phyloP scores from a whole-genome alignment of 163 green algal genomes.

The Scenedesmus sp. region DNA sequence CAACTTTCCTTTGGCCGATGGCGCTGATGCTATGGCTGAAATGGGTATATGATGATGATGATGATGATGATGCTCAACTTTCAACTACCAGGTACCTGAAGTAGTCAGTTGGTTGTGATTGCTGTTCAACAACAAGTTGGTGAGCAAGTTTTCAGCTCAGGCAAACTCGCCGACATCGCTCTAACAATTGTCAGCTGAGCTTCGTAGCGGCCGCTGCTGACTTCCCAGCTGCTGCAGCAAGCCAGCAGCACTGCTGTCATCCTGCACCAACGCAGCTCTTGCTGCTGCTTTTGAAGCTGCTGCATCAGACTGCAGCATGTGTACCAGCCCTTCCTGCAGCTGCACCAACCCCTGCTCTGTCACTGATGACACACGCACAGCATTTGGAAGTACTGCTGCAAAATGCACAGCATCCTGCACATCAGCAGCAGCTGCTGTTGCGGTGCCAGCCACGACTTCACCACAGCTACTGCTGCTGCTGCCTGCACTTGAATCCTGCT shows the following conservation, averaged over 20 bases:
- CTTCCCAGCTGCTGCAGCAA: neutral
- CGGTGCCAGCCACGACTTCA: neutral
- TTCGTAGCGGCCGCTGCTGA: neutral
- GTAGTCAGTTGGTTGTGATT: too few relatives aligned
- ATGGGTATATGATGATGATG: too few relatives aligned
- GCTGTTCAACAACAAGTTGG: too few relatives aligned
- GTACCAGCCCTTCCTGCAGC: slow-evolving; percentile 77
- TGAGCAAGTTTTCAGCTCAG: too few relatives aligned
- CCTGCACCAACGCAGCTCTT: neutral
- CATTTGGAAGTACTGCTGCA: slow-evolving; percentile 64
- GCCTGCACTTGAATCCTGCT: neutral
- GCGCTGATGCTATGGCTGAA: too few relatives aligned
- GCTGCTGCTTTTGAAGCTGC: slow-evolving; percentile 21
- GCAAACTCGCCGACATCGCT: too few relatives aligned
- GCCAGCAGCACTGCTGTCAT: neutral
- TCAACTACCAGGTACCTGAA: too few relatives aligned
- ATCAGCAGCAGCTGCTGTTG: neutral
- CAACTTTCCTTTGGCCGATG: too few relatives aligned
- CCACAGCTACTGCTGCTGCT: slow-evolving; percentile 20
- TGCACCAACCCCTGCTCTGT: slow-evolving; percentile 77
- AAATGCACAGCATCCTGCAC: slow-evolving; percentile 59
- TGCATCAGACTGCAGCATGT: slow-evolving; percentile 57
- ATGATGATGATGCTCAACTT: too few relatives aligned
- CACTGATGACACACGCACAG: slow-evolving; percentile 81
- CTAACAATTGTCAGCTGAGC: neutral